phyloP scores from a whole-genome alignment of 805 yeast genomes.

The Allodekkera sacchari region DNA sequence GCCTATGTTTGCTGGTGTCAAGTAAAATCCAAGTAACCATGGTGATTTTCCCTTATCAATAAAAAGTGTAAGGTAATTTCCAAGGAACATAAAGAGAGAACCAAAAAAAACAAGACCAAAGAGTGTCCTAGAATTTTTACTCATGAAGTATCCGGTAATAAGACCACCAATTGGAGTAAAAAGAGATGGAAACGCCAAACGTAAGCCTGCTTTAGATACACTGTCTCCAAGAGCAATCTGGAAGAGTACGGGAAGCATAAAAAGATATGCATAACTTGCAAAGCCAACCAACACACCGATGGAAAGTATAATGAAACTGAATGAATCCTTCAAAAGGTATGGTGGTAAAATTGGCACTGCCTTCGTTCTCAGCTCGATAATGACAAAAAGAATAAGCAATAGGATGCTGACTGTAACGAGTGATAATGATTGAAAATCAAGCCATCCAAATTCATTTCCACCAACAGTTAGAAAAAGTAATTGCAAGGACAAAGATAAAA shows the following conservation, averaged over 20 bases:
- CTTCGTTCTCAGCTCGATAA: conserved; percentile 6
- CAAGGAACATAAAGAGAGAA: conserved; percentile 26
- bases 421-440: conserved; percentile 5
- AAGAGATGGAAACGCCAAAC: conserved; percentile 32
- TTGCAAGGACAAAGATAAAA: conserved; percentile 9
- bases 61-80: conserved; percentile 25
- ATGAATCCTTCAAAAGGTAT: conserved; percentile 15
- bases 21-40: conserved; percentile 21
- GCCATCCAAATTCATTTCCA: conserved; percentile 11
- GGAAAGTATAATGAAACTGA: conserved; percentile 19
- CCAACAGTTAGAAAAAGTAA: conserved; percentile 8
- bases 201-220: conserved; percentile 31
- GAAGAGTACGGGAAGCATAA: conserved; percentile 33
- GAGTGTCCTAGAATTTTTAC: conserved; percentile 20
- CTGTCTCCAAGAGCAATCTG: conserved; percentile 34
- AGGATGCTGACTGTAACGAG: conserved; percentile 4
- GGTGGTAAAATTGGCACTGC: conserved; percentile 29
- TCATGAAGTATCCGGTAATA: conserved; percentile 31
- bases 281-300: conserved; percentile 30
- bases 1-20: conserved; percentile 31
- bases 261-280: conserved; percentile 31
- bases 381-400: conserved; percentile 3
- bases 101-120: conserved; percentile 26
- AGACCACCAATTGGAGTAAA: conserved; percentile 37
- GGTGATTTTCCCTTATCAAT: conserved; percentile 16